Conservation (phyloP, 2,329 filamentous ascomycete genomes). For the Ramichloridium luteum region DNA sequence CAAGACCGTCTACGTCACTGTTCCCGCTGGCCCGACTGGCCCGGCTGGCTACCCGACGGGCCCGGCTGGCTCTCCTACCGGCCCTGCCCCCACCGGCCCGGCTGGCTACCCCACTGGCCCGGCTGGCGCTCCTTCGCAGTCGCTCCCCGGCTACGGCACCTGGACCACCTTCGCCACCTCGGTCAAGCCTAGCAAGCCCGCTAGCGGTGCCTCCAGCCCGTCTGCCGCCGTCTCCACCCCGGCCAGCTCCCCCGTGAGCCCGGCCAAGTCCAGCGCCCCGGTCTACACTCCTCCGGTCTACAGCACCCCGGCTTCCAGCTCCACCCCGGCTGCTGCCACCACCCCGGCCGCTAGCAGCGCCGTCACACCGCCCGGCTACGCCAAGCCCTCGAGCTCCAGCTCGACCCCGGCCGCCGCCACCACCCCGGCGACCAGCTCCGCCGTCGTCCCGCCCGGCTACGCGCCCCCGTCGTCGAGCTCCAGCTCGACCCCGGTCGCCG, state of each 20-base stretch:
- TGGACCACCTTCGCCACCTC: background rate
- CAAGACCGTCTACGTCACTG: constrained; percentile 22
- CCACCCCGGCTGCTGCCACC: constrained; percentile 1
- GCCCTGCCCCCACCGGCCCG: constrained; percentile 2
- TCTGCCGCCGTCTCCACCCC: constrained; percentile 2
- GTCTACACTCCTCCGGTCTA: constrained; percentile 5
- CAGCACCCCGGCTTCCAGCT: constrained; percentile 5
- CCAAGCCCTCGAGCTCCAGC: constrained; percentile 6
- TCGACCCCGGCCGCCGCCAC: constrained; percentile 1
- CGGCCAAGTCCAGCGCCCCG: constrained; percentile 4
- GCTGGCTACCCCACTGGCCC: constrained; percentile 3
- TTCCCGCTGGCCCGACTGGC: constrained; percentile 7
- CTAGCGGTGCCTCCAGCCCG: constrained; percentile 3
- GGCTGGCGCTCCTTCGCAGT: constrained; percentile 2
- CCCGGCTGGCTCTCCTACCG: constrained; percentile 8
- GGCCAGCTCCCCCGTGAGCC: constrained; percentile 2
- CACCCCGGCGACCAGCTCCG: constrained; percentile 3
- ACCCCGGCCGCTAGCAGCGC: constrained; percentile 3
- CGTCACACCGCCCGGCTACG: constrained; percentile 3
- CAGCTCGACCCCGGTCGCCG: constrained; percentile 3
- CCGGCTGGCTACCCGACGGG: constrained; percentile 5
- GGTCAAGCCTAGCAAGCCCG: constrained; percentile 2
- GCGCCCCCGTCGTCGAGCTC: constrained; percentile 1
- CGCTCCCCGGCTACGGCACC: background rate
- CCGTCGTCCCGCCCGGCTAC: constrained; percentile 1